Evolutionary conservation across 2,329 filamentous ascomycete genomes (phyloP).

Genomic region (Sclerotinia glacialis): DNA sequence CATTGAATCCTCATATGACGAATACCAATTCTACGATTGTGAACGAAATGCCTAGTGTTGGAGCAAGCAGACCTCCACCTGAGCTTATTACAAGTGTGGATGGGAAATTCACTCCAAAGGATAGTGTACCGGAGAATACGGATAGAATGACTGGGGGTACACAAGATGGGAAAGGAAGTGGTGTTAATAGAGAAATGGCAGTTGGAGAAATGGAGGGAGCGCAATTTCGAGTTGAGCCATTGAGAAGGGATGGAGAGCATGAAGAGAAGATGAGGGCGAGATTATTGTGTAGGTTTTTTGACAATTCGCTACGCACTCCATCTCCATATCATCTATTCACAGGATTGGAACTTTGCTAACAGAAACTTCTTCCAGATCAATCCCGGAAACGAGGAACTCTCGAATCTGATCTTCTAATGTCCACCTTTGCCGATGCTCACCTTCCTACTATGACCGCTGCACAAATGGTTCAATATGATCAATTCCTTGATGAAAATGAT

Average conservation of each 20-base stretch:
- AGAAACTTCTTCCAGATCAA: constrained; percentile 64
- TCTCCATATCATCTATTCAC: background rate
- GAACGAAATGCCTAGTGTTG: constrained; percentile 60
- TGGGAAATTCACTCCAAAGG: constrained; percentile 54
- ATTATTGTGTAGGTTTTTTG: constrained; percentile 56
- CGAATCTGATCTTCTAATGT: constrained; percentile 92
- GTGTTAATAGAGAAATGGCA: constrained; percentile 58
- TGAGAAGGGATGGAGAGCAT: constrained; percentile 81
- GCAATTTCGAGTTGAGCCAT: constrained; percentile 84
- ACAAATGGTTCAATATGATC: constrained; percentile 82
- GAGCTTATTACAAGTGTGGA: constrained; percentile 58
- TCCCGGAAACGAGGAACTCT: constrained; percentile 94
- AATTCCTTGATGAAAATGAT: constrained; percentile 97
- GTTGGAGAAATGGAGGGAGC: constrained; percentile 87
- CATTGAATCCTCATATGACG: constrained; percentile 59
- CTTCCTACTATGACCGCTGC: constrained; percentile 68
- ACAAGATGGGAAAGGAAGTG: constrained; percentile 49
- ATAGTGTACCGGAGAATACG: constrained; percentile 60
- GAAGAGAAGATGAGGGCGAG: constrained; percentile 82
- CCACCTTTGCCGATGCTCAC: constrained; percentile 84
- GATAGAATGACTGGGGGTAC: constrained; percentile 64
- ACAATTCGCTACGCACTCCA: background rate
- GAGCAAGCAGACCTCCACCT: constrained; percentile 55
- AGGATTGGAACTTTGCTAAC: constrained; percentile 15
- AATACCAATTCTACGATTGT: constrained; percentile 63